Evolutionary conservation across 345 rosid genomes (phyloP), one percentile per base, ranked within the genome.

Genomic region (Populus deltoides): DNA sequence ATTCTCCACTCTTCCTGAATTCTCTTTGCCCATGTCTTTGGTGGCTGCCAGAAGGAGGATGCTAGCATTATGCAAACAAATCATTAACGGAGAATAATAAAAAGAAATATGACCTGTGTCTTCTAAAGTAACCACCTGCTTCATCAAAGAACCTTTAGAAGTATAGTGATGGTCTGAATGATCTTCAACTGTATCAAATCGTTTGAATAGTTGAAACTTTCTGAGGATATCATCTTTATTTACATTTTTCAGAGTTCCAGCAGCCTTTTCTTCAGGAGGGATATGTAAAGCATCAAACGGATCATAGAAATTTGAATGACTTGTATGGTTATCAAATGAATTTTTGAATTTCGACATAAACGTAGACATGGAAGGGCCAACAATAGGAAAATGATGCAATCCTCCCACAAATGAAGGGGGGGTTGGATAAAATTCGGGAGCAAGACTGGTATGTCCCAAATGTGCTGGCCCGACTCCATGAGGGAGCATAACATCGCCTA

Each of bases 1-100:
- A 87, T 91, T 85, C 47, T 89, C 99, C 99, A 95, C 83, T 95
- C 99, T 8, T 92, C 96, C 83, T 88, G 94, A 78, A 93, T 91
- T 84, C 83, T 92, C 84, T 86, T 92, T 13, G 83, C 87, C 98
- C 96, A 95, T 4, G 71, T 85, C 75, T 89, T 91, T 2, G 90
- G 61, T 41, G 89, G 90, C 99, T 92, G 83, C 35, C 36, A 74
- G 24, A 51, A 80, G 57, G 8, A 55, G 65, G 25, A 74, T 74
- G 31, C 59, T 27, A 6, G 67, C 65, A 59, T 72, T 18, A 69
- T 24, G 16, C 71, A 25, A 68, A 47, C 45, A 66, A 24, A 59
- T 41, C 69, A 70, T 22, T 51, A 51, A 67, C 33, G 18, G 8
- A 35, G 20, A 59, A 33, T 13, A 51, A 51, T 12, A 72, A 73